Evolutionary conservation across 208 protist genomes (phyloP).

Genomic region (Acanthamoeba royreba): DNA sequence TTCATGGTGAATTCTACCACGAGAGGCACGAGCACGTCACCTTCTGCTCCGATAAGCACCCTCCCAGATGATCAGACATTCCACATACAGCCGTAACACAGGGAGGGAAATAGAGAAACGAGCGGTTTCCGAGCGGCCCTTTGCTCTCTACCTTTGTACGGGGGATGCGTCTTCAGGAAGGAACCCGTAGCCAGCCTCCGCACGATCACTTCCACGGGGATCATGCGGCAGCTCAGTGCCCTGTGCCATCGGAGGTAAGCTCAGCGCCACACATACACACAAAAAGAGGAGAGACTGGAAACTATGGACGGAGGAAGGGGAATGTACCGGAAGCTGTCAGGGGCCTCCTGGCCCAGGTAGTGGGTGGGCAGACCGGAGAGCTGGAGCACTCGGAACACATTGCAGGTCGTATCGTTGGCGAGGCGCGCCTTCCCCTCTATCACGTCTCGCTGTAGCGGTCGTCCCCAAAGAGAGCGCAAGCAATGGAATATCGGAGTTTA

Average conservation of each 20-base stretch:
- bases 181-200: conserved; percentile 59
- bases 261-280: background rate
- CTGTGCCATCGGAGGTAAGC: background rate
- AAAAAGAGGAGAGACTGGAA: background rate
- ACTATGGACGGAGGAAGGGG: background rate
- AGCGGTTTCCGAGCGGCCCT: too few species aligned
- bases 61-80: too few species aligned
- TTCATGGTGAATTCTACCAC: conserved; percentile 35
- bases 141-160: background rate
- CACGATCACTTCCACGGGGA: conserved; percentile 64
- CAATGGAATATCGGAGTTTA: background rate
- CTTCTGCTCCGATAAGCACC: too few species aligned
- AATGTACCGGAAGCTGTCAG: background rate
- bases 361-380: conserved; percentile 42
- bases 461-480: background rate
- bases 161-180: conserved; percentile 56
- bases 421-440: background rate
- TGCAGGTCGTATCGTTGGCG: conserved; percentile 45
- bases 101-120: conserved; percentile 21
- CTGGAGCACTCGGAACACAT: conserved; percentile 53
- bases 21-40: background rate
- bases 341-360: conserved; percentile 51
- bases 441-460: background rate
- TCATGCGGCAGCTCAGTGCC: conserved; percentile 57
- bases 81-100: conserved; percentile 24